Evolutionary conservation across 2,329 filamentous ascomycete genomes (phyloP).

Genomic region (Talaromyces sp.): DNA sequence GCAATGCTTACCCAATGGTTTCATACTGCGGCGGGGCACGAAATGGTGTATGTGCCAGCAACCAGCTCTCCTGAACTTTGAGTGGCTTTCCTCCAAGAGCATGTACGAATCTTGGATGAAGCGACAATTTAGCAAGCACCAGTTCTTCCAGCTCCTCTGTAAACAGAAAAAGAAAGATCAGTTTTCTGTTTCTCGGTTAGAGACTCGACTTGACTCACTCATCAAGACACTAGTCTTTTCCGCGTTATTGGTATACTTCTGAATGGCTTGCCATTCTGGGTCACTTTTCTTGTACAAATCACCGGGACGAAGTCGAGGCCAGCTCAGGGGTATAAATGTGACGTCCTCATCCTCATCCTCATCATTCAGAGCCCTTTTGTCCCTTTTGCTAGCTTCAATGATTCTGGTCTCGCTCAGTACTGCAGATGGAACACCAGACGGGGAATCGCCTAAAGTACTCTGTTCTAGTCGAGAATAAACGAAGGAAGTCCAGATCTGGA

Average conservation of each 20-base stretch:
- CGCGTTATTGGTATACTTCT: conserved; percentile 56
- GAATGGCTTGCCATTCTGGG: conserved; percentile 62
- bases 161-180: background rate
- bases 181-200: background rate
- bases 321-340: conserved; percentile 61
- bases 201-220: conserved; percentile 26
- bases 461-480: conserved; percentile 32
- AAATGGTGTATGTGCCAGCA: conserved; percentile 60
- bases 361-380: background rate
- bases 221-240: conserved; percentile 49
- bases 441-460: conserved; percentile 22
- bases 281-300: conserved; percentile 42
- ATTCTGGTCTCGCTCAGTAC: background rate
- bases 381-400: conserved; percentile 9
- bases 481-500: conserved; percentile 34
- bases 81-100: conserved; percentile 49
- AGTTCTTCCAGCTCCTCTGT: conserved; percentile 59
- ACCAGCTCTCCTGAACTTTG: conserved; percentile 54
- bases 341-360: conserved; percentile 42
- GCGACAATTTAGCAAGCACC: conserved; percentile 54
- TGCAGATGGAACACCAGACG: conserved; percentile 13
- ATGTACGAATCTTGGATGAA: conserved; percentile 23
- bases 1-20: conserved; percentile 55
- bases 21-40: conserved; percentile 59
- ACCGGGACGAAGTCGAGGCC: conserved; percentile 36